phyloP scores from a whole-genome alignment of 352 stramenopile species.

The Globisporangium camurandrum region DNA sequence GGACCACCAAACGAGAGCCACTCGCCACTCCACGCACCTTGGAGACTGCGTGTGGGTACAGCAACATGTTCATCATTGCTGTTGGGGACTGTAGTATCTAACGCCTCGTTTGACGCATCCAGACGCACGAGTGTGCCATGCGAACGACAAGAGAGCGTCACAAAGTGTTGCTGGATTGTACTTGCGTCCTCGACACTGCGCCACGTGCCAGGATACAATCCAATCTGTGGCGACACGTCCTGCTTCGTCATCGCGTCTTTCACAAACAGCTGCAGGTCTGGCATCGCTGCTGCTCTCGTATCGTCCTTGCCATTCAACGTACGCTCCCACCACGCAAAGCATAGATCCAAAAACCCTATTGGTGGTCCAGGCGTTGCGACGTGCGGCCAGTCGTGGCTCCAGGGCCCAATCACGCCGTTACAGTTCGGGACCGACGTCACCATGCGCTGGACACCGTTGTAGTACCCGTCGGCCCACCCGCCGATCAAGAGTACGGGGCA shows the following conservation, averaged over 20 bases:
- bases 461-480: slow-evolving; percentile 43
- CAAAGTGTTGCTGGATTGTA: slow-evolving; percentile 26
- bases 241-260: slow-evolving; percentile 24
- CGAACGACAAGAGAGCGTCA: slow-evolving; percentile 21
- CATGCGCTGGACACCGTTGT: slow-evolving; percentile 42
- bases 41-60: slow-evolving; percentile 23
- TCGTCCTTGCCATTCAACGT: slow-evolving; percentile 22
- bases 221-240: slow-evolving; percentile 24
- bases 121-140: slow-evolving; percentile 3
- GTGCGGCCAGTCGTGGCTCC: slow-evolving; percentile 52
- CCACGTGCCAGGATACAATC: slow-evolving; percentile 36
- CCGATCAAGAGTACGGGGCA: slow-evolving; percentile 36
- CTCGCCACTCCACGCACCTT: slow-evolving; percentile 41
- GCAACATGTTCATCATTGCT: slow-evolving; percentile 2
- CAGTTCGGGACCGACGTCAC: slow-evolving; percentile 25
- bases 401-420: slow-evolving; percentile 36
- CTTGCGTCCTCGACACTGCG: slow-evolving; percentile 21
- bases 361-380: slow-evolving; percentile 31
- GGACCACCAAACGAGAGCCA: slow-evolving; percentile 43
- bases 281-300: slow-evolving; percentile 17
- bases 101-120: too few species aligned
- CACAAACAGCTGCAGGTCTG: slow-evolving; percentile 41
- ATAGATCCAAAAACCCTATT: slow-evolving; percentile 43
- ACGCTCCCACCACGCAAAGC: slow-evolving; percentile 37
- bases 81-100: too few species aligned